Percentiles rank a stretch among this genome's conserved stretches.
Conservation (phyloP, 352 stramenopile species). For the Phytophthora capsici region DNA sequence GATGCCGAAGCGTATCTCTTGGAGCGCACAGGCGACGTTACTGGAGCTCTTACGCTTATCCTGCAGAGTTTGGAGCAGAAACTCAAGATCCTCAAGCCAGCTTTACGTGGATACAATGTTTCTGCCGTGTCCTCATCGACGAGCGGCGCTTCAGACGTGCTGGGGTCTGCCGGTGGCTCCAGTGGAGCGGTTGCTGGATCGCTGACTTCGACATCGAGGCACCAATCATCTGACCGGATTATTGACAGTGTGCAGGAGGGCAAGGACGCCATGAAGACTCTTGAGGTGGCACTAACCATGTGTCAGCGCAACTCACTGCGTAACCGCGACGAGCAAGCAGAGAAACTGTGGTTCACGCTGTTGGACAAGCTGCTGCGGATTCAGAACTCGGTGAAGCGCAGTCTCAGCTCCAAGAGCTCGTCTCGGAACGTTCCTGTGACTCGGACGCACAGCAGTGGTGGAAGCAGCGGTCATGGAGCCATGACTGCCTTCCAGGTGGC, state of each 20-base stretch:
- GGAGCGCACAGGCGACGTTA: slow-evolving; percentile 93
- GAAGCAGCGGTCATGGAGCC: slow-evolving; percentile 64
- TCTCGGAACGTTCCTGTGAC: slow-evolving; percentile 54
- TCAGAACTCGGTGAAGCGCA: slow-evolving; percentile 91
- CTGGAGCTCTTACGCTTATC: slow-evolving; percentile 92
- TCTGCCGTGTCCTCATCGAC: slow-evolving; percentile 45
- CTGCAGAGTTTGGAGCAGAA: slow-evolving; percentile 93
- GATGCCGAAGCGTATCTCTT: slow-evolving; percentile 93
- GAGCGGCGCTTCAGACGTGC: slow-evolving; percentile 38
- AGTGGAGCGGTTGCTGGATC: slow-evolving; percentile 8
- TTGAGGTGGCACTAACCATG: slow-evolving; percentile 92
- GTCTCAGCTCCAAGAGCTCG: slow-evolving; percentile 78
- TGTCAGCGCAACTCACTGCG: slow-evolving; percentile 93
- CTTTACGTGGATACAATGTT: slow-evolving; percentile 79
- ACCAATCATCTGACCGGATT: slow-evolving; percentile 80
- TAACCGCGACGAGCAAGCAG: slow-evolving; percentile 88
- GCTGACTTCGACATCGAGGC: slow-evolving; percentile 32
- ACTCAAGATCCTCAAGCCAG: slow-evolving; percentile 91
- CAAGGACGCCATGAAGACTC: slow-evolving; percentile 87
- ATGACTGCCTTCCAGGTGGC: slow-evolving; percentile 90
- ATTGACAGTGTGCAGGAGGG: slow-evolving; percentile 84
- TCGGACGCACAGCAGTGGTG: slow-evolving; percentile 44
- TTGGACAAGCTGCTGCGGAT: slow-evolving; percentile 94
- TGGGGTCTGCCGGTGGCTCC: slow-evolving; percentile 27
- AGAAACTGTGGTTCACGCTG: slow-evolving; percentile 96